Base-by-base conservation (phyloP, 768 basidiomycete genomes). In the Psilocybe subaeruginosa region DNA sequence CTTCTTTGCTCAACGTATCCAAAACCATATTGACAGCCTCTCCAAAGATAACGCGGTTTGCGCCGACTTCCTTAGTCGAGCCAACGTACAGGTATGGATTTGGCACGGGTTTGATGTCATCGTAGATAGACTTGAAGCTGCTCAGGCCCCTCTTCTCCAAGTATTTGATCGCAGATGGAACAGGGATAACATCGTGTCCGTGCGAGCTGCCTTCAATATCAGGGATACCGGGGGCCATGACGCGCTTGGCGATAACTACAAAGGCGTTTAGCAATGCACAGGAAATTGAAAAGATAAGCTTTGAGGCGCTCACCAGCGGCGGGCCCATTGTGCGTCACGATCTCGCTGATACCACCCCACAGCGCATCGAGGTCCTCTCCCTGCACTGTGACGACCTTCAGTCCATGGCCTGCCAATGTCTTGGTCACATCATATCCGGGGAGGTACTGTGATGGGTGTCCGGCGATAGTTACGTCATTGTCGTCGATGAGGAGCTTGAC, bases 381-480 rank as follows among this genome's bases (percentile, higher is more conserved):
- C 57, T 91, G 75, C 35, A 84, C 89, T 2, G 80, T 82, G 64
- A 90, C 56, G 31, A 94, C 91, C 74, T 89, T 90, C 66, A 95
- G 78, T 1, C 93, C 93, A 62, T 95, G 93, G 4, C 93, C 93
- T 59, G 83, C 79, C 14, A 95, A 83, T 0, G 92, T 94, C 77
- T 87, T 85, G 23, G 74, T 69, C 35, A 94, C 69, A 54, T 87
- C 81, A 75, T 86, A 95, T 23, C 93, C 93, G 70, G 87, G 87
- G 67, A 94, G 84, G 71, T 95, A 95, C 52, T 93, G 74, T 12
- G 92, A 93, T 3, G 93, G 93, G 69, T 95, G 92, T 0, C 93
- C 93, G n/a, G 93, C 87, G 62, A 95, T 95, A 7, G 93, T 95
- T 65, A 95, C 93, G 71, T 95, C 89, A 75, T 95, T 95, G 75